Percentiles rank a stretch among this genome's conserved stretches.
Conservation (phyloP, 2,329 filamentous ascomycete species). For the Penicillium sp. region DNA sequence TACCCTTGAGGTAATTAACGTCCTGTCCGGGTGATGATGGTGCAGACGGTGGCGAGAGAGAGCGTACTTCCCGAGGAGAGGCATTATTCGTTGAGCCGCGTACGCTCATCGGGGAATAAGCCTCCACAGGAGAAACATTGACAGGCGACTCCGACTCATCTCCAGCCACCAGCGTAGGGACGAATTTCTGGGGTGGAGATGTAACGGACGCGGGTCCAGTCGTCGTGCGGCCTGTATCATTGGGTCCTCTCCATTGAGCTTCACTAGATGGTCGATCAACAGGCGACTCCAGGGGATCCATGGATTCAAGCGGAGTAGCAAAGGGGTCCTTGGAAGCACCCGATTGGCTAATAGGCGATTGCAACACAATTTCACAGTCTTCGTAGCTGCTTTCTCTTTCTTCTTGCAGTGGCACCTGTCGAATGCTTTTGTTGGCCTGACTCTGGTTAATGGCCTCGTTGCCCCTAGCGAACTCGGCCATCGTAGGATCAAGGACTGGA, state of each 20-base stretch:
- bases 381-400: slow-evolving; percentile 24
- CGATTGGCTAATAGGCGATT: slow-evolving; percentile 21
- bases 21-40: slow-evolving; percentile 51
- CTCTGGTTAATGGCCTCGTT: slow-evolving; percentile 20
- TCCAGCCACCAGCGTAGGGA: slow-evolving; percentile 18
- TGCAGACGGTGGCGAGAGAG: slow-evolving; percentile 59
- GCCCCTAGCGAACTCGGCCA: slow-evolving; percentile 25
- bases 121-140: slow-evolving; percentile 59
- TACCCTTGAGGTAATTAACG: slow-evolving; percentile 28
- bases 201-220: slow-evolving; percentile 28
- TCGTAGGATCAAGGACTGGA: slow-evolving; percentile 32
- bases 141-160: slow-evolving; percentile 66
- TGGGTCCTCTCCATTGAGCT: slow-evolving; percentile 16
- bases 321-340: slow-evolving; percentile 28
- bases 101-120: slow-evolving; percentile 44
- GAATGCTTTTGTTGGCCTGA: slow-evolving; percentile 29
- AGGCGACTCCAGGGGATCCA: slow-evolving; percentile 21
- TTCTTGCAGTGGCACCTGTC: slow-evolving; percentile 35
- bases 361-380: slow-evolving; percentile 17
- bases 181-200: slow-evolving; percentile 32
- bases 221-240: slow-evolving; percentile 18
- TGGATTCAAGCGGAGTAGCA: slow-evolving; percentile 17
- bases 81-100: slow-evolving; percentile 69
- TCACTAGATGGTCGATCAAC: slow-evolving; percentile 25
- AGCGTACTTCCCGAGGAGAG: slow-evolving; percentile 66